Percentiles rank a stretch among this genome's conserved stretches.
Conservation (phyloP, 768 basidiomycete genomes). For the Boletellus ananas region DNA sequence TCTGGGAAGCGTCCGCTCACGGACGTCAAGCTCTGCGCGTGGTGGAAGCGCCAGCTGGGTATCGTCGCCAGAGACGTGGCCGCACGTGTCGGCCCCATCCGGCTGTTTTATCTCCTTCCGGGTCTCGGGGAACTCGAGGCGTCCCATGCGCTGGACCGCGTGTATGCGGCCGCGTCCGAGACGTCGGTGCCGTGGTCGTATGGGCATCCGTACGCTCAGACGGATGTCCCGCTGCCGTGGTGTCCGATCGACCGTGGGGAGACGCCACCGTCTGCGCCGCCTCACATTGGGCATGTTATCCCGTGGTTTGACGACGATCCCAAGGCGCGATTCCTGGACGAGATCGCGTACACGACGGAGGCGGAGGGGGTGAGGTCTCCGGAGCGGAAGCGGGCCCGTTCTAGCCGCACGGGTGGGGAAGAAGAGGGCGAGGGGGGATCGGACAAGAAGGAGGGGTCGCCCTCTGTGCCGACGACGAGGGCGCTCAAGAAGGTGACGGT, state of each 20-base stretch:
- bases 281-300: constrained; percentile 63
- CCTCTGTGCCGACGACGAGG: constrained; percentile 41
- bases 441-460: constrained; percentile 12
- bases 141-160: constrained; percentile 46
- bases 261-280: background rate
- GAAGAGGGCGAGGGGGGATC: constrained; percentile 26
- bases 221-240: constrained; percentile 42
- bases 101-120: constrained; percentile 64
- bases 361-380: constrained; percentile 58
- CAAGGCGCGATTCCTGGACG: constrained; percentile 89
- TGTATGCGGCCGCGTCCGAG: constrained; percentile 23
- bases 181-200: constrained; percentile 55
- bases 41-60: constrained; percentile 85
- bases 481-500: constrained; percentile 56
- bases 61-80: constrained; percentile 46
- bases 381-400: constrained; percentile 53
- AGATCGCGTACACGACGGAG: constrained; percentile 73
- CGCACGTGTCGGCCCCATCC: constrained; percentile 11
- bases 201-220: constrained; percentile 68
- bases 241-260: constrained; percentile 38
- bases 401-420: constrained; percentile 4
- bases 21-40: constrained; percentile 78
- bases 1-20: constrained; percentile 67
- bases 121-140: constrained; percentile 70
- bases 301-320: constrained; percentile 97